A percentile compares a stretch with the other conserved stretches of the same genome.
These are phyloP conservation scores for Obelidium mucronatum DNA, from an alignment of 192 early-diverging fungal species.

Conservation along the genomic window DNA sequence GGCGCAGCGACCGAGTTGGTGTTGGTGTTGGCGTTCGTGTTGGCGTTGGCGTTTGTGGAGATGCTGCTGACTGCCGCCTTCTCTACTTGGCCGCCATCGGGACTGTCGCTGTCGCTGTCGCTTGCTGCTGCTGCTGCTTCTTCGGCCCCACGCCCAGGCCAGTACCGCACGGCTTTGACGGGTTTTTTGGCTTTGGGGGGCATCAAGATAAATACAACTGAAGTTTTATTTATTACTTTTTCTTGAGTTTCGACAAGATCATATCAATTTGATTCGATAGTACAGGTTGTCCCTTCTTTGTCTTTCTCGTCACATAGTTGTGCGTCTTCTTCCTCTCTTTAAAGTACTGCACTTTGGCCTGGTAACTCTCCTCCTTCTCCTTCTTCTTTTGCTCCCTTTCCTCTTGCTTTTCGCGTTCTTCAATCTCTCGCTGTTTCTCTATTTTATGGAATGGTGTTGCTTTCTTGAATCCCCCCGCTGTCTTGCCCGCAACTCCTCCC, in stretches of 20 bases:
- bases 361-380: constrained; percentile 15
- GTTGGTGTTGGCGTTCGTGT: constrained; percentile 19
- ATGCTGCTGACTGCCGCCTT: neutral
- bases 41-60: constrained; percentile 10
- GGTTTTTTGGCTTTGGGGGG: constrained; percentile 2
- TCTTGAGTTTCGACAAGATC: constrained; percentile 9
- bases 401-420: constrained; percentile 26
- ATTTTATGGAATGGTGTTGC: constrained; percentile 22
- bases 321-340: constrained; percentile 21
- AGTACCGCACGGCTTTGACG: constrained; percentile 49
- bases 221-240: neutral
- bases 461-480: neutral
- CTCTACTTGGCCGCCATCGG: neutral
- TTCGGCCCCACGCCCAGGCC: constrained; percentile 52
- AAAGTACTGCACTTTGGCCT: constrained; percentile 10
- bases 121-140: neutral
- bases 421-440: constrained; percentile 1
- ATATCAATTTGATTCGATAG: constrained; percentile 25
- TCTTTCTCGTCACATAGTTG: constrained; percentile 8
- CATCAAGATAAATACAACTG: neutral
- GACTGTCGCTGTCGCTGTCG: constrained; percentile 8
- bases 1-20: too few species aligned
- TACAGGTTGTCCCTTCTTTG: constrained; percentile 17
- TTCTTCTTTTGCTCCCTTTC: constrained; percentile 12
- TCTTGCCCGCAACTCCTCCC: neutral